Evolutionary conservation across 192 early-diverging fungal genomes (phyloP).

Genomic region (Coemansia sp.): DNA sequence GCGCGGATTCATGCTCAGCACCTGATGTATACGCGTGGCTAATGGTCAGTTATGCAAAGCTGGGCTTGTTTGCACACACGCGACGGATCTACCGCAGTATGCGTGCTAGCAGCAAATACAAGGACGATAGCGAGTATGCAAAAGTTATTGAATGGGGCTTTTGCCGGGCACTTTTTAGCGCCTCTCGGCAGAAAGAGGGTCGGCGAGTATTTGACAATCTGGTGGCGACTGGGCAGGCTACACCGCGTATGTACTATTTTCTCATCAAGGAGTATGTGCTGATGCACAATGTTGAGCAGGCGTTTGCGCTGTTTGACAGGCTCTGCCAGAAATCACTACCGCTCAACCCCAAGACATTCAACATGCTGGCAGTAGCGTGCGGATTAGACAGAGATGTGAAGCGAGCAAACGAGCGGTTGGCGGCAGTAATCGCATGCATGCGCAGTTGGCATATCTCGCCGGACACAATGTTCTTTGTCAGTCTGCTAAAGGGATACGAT

Average conservation of each 20-base stretch:
- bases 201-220: conserved; percentile 29
- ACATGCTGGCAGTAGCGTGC: conserved; percentile 21
- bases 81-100: conserved; percentile 24
- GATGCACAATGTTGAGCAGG: conserved; percentile 16
- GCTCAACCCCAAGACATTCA: not conserved
- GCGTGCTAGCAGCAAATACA: not conserved
- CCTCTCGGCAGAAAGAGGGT: conserved; percentile 32
- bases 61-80: conserved; percentile 30
- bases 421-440: conserved; percentile 19
- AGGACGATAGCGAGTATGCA: not conserved
- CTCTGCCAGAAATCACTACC: conserved; percentile 5
- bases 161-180: conserved; percentile 26
- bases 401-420: conserved; percentile 12
- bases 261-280: conserved; percentile 26
- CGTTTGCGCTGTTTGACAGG: conserved; percentile 33
- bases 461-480: conserved; percentile 19
- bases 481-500: conserved; percentile 34
- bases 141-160: conserved; percentile 24
- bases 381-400: conserved; percentile 12
- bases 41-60: conserved; percentile 27
- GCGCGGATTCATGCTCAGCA: conserved; percentile 8
- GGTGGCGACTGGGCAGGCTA: conserved; percentile 8
- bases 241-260: conserved; percentile 15
- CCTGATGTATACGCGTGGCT: conserved; percentile 5
- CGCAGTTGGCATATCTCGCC: conserved; percentile 32